These are phyloP conservation scores for Globisporangium solare DNA, from an alignment of 352 stramenopile genomes.

Conservation along the genomic window DNA sequence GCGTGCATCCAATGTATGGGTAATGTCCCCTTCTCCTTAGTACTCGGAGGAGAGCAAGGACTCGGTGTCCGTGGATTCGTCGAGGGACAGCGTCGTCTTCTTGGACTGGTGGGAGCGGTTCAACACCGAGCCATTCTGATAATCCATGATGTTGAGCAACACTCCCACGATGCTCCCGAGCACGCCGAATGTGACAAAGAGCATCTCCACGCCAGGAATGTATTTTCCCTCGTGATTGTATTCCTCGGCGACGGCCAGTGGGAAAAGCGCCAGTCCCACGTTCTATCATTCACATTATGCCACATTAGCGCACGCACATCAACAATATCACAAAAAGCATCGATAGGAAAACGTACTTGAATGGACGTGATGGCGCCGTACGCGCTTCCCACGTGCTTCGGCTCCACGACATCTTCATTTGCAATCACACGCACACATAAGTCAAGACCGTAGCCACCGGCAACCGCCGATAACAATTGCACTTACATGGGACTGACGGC, in stretches of 20 bases:
- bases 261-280: constrained; percentile 76
- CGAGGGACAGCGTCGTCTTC: constrained; percentile 36
- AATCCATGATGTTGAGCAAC: constrained; percentile 72
- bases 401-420: constrained; percentile 73
- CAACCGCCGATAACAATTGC: background rate
- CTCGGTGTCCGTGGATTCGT: constrained; percentile 52
- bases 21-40: constrained; percentile 15
- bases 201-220: constrained; percentile 76
- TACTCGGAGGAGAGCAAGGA: constrained; percentile 54
- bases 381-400: constrained; percentile 85
- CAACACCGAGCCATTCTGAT: constrained; percentile 70
- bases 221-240: constrained; percentile 70
- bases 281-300: constrained; percentile 38
- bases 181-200: constrained; percentile 77
- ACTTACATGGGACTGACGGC: constrained; percentile 84
- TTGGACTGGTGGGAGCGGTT: constrained; percentile 45
- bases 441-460: background rate
- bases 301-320: constrained; percentile 1
- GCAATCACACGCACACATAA: background rate
- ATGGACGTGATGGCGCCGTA: constrained; percentile 94
- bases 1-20: too few relatives aligned
- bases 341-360: constrained; percentile 41
- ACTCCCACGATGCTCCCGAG: constrained; percentile 68
- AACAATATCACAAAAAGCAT: background rate
- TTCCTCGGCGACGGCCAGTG: constrained; percentile 64